phyloP scores from a whole-genome alignment of 2,329 filamentous ascomycete genomes.

The Pestalotiopsis sp. region DNA sequence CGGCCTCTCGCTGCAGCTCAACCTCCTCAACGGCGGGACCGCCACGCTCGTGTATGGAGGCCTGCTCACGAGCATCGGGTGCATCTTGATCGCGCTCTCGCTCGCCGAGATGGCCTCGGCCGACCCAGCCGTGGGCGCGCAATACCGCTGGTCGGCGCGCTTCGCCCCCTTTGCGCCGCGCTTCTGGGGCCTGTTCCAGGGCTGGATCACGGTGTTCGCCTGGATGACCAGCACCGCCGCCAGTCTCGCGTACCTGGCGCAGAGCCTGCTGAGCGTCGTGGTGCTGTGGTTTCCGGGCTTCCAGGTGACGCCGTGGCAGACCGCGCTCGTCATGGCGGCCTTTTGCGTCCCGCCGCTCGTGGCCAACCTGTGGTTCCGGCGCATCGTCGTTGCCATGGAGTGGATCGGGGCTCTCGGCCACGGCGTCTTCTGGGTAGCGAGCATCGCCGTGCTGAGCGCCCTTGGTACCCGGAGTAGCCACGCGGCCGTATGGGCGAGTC shows the following conservation, averaged over 20 bases:
- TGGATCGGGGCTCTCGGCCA: slow-evolving; percentile 7
- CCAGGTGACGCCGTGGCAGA: slow-evolving; percentile 1
- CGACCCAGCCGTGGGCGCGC: slow-evolving; percentile 10
- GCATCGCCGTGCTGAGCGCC: not conserved
- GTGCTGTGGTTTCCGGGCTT: slow-evolving; percentile 5
- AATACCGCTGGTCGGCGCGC: slow-evolving; percentile 9
- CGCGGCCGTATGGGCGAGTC: slow-evolving; percentile 6
- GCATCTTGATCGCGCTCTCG: slow-evolving; percentile 8
- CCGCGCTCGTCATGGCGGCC: slow-evolving; percentile 9
- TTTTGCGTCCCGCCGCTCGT: slow-evolving; percentile 8
- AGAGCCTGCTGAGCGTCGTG: slow-evolving; percentile 6
- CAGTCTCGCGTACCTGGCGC: slow-evolving; percentile 4
- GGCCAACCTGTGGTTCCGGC: slow-evolving; percentile 10
- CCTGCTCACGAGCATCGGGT: not conserved
- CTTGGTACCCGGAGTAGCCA: not conserved
- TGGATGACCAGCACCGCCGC: slow-evolving; percentile 11
- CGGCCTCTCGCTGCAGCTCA: slow-evolving; percentile 12
- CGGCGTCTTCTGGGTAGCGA: slow-evolving; percentile 13
- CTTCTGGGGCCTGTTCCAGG: slow-evolving; percentile 14
- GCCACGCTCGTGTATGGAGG: slow-evolving; percentile 5
- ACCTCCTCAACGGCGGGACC: slow-evolving; percentile 11
- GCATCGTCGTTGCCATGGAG: slow-evolving; percentile 10
- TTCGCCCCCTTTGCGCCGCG: slow-evolving; percentile 9
- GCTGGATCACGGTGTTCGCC: slow-evolving; percentile 11
- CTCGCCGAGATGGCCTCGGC: slow-evolving; percentile 13